Conservation (phyloP, 306 rosid genomes). For the Rosa persica region DNA sequence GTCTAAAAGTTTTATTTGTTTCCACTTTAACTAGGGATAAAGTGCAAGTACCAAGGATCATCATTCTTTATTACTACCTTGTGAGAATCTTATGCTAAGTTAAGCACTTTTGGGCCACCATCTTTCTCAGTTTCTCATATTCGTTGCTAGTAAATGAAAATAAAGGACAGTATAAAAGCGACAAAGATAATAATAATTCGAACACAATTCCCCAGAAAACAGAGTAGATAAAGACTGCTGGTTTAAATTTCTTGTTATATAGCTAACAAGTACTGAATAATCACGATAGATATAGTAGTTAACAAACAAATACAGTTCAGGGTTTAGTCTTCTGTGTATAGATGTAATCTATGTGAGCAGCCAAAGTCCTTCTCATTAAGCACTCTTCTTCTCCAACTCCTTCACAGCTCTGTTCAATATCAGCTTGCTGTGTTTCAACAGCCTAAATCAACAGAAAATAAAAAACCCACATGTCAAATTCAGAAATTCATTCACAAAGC, state of each 20-base stretch:
- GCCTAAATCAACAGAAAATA: slow-evolving; percentile 28
- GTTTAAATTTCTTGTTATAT: not conserved
- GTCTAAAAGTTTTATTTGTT: not conserved
- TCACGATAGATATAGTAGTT: not conserved
- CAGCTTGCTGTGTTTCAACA: slow-evolving; percentile 33
- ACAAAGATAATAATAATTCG: not conserved
- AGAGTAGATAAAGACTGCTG: not conserved
- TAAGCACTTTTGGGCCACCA: not conserved
- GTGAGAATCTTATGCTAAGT: not conserved
- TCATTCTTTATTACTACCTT: not conserved
- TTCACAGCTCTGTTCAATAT: slow-evolving; percentile 54
- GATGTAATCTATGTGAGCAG: slow-evolving; percentile 76
- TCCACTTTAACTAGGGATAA: not conserved
- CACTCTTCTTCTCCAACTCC: slow-evolving; percentile 67
- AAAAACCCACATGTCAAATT: not conserved
- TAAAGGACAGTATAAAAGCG: not conserved
- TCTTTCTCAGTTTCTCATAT: not conserved
- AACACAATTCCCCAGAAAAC: not conserved
- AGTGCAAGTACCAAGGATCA: not conserved
- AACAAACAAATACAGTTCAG: slow-evolving; percentile 24
- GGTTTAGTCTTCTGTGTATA: slow-evolving; percentile 75
- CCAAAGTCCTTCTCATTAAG: slow-evolving; percentile 72
- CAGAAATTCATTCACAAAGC: not conserved
- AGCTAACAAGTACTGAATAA: not conserved
- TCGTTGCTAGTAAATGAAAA: not conserved